Conservation (phyloP, 371 early-diverging fungal genomes). For the Circinella minor region DNA sequence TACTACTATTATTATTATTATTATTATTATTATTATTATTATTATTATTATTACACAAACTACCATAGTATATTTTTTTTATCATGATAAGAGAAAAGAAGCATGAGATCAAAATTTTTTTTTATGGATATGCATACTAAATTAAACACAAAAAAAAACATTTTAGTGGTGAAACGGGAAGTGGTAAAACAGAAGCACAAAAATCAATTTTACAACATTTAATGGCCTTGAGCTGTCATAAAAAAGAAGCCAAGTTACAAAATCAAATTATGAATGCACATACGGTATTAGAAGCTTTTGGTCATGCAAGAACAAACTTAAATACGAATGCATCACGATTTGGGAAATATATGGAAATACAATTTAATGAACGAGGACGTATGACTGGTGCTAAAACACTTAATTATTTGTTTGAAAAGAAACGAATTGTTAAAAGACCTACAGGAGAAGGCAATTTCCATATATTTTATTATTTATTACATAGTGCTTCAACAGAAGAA, state of each 20-base stretch:
- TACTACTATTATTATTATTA: background rate
- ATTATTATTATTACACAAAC: background rate
- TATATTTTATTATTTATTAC: conserved; percentile 88
- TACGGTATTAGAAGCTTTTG: conserved; percentile 84
- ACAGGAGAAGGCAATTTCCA: conserved; percentile 89
- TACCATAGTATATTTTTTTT: too few relatives aligned
- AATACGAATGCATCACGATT: conserved; percentile 91
- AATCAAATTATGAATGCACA: conserved; percentile 75
- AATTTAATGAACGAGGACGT: conserved; percentile 88
- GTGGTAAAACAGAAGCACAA: conserved; percentile 84
- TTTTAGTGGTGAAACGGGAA: conserved; percentile 87
- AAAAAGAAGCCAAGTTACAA: conserved; percentile 84
- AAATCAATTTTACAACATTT: conserved; percentile 69
- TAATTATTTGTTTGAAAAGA: conserved; percentile 92
- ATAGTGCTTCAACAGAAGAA: conserved; percentile 46
- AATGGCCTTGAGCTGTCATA: conserved; percentile 73
- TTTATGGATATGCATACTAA: too few relatives aligned
- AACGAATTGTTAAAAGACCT: conserved; percentile 61
- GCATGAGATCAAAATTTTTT: too few relatives aligned
- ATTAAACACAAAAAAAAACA: background rate
- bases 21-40: background rate
- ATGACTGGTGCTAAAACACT: conserved; percentile 90
- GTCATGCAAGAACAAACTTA: conserved; percentile 77
- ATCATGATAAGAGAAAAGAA: too few relatives aligned
- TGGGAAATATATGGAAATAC: conserved; percentile 90